Conservation (phyloP, 352 stramenopile species). For the Phytopythium boreale region DNA sequence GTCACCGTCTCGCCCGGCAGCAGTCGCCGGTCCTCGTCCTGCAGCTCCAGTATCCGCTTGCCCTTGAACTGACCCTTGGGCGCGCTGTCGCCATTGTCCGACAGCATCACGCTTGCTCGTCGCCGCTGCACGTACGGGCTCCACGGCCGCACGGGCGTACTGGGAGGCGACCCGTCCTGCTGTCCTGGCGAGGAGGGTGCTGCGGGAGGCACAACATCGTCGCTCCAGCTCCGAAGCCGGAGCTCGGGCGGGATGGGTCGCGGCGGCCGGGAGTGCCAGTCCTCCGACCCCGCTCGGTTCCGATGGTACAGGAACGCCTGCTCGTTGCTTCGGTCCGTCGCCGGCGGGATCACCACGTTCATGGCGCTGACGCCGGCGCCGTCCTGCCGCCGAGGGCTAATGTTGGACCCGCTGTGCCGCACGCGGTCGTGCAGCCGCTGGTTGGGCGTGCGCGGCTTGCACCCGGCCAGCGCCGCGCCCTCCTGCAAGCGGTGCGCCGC, state of each 20-base stretch:
- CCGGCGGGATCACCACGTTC: conserved; percentile 1
- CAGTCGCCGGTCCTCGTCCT: conserved; percentile 73
- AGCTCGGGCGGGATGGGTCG: not conserved
- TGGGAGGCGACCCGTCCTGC: not conserved
- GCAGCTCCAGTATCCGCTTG: conserved; percentile 72
- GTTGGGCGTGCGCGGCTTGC: conserved; percentile 52
- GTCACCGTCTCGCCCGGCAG: conserved; percentile 42
- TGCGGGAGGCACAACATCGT: not conserved
- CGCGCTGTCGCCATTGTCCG: conserved; percentile 23
- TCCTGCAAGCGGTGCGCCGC: conserved; percentile 40
- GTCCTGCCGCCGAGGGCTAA: conserved; percentile 63
- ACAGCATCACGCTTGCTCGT: conserved; percentile 6
- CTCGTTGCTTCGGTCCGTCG: not conserved
- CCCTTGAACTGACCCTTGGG: conserved; percentile 45
- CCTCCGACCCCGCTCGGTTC: conserved; percentile 22
- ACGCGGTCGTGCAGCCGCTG: conserved; percentile 58
- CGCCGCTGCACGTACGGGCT: conserved; percentile 3
- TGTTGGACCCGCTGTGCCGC: conserved; percentile 48
- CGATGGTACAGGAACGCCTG: not conserved
- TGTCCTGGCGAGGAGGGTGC: not conserved
- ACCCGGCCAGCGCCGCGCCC: conserved; percentile 19
- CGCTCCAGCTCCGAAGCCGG: conserved; percentile 4
- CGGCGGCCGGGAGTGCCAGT: conserved; percentile 25
- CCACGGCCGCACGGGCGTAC: conserved; percentile 2
- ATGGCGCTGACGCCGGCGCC: conserved; percentile 11